Evolutionary conservation across 148 eudicot genomes (phyloP).

Genomic region (Simmondsia chinensis): DNA sequence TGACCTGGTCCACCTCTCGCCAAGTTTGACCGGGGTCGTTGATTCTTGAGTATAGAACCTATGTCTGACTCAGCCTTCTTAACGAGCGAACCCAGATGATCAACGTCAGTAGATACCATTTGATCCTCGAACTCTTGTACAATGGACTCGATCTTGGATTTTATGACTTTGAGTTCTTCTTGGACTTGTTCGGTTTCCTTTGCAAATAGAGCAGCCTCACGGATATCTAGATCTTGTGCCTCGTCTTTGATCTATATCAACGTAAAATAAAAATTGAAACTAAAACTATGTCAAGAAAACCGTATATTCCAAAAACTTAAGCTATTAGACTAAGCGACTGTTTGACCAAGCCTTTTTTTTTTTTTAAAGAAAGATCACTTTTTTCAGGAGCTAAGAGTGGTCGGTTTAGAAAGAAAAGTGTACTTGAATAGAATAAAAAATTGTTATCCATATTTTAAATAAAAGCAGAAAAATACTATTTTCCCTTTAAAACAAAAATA

Average conservation of each 20-base stretch:
- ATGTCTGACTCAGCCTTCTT: conserved; percentile 68
- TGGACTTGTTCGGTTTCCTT: conserved; percentile 52
- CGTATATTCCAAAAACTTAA: too few species aligned
- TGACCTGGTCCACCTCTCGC: conserved; percentile 22
- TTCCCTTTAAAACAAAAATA: too few species aligned
- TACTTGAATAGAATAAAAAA: too few species aligned
- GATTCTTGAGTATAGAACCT: conserved; percentile 50
- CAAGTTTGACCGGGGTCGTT: conserved; percentile 24
- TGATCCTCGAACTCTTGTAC: conserved; percentile 55
- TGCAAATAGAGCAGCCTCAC: conserved; percentile 63
- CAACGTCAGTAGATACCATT: conserved; percentile 24
- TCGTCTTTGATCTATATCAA: conserved; percentile 53
- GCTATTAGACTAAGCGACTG: too few species aligned
- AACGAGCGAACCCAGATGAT: conserved; percentile 39
- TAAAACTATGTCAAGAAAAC: too few species aligned
- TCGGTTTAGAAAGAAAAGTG: too few species aligned
- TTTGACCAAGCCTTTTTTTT: too few species aligned
- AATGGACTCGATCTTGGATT: conserved; percentile 42
- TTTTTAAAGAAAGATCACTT: too few species aligned
- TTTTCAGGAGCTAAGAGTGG: too few species aligned
- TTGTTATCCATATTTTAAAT: too few species aligned
- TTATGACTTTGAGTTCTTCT: conserved; percentile 38
- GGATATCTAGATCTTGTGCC: conserved; percentile 64
- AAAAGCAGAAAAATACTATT: too few species aligned
- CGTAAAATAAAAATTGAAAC: background rate